phyloP scores from a whole-genome alignment of 1,284 basidiomycete species.

The Xerocomus cyaneibrunnescens region DNA sequence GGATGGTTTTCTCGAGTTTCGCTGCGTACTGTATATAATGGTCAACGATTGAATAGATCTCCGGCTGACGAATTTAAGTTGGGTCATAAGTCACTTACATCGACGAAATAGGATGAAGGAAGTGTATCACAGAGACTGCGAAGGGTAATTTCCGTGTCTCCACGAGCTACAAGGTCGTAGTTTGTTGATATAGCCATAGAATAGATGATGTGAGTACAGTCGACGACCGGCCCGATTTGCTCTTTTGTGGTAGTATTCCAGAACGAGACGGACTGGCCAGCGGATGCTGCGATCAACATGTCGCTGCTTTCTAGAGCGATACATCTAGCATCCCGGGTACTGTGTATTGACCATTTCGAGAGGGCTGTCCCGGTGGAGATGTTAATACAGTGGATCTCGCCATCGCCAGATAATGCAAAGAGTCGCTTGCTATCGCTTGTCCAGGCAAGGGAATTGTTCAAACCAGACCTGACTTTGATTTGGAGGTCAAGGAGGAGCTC shows the following conservation, averaged over 20 bases:
- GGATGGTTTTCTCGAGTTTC: background rate
- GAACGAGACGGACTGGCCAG: background rate
- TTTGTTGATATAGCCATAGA: background rate
- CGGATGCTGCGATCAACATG: conserved; percentile 1
- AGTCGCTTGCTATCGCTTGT: background rate
- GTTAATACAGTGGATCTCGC: background rate
- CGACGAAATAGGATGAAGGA: background rate
- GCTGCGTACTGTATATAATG: background rate
- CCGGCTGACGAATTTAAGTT: background rate
- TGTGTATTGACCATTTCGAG: background rate
- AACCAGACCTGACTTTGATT: background rate
- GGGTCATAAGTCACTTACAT: background rate
- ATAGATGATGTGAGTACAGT: background rate
- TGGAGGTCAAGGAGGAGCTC: background rate
- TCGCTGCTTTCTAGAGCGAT: conserved; percentile 4
- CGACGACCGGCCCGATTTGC: background rate
- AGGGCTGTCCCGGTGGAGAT: background rate
- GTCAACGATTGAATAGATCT: background rate
- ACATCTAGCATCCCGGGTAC: background rate
- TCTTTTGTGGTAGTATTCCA: background rate
- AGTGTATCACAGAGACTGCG: background rate
- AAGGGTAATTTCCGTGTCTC: background rate
- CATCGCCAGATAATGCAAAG: background rate
- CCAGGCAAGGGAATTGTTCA: background rate
- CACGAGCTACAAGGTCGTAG: background rate